phyloP scores from a whole-genome alignment of 1,139 yeast genomes.

The Magnusiomyces sp. region DNA sequence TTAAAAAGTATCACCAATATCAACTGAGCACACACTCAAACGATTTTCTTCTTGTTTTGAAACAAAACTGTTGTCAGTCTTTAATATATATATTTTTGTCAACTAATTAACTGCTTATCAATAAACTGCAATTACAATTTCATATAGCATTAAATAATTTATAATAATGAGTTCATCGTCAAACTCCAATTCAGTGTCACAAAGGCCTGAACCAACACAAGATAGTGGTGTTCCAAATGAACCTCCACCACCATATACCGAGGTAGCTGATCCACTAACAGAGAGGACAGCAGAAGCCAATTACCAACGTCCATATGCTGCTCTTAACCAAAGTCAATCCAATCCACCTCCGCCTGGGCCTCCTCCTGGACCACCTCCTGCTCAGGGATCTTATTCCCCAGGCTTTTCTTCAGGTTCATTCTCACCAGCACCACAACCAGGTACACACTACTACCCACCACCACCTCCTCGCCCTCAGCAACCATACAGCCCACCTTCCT shows the following conservation, averaged over 20 bases:
- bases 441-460: neutral
- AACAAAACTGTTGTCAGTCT: too few species aligned
- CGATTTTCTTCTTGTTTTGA: neutral
- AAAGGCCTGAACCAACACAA: too few species aligned
- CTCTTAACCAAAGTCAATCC: constrained; percentile 6
- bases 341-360: constrained; percentile 8
- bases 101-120: too few species aligned
- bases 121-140: too few species aligned
- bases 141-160: too few species aligned
- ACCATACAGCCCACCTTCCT: neutral
- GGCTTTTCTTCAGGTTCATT: constrained; percentile 15
- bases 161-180: too few species aligned
- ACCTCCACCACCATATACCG: constrained; percentile 25
- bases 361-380: constrained; percentile 8
- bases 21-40: neutral
- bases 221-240: constrained; percentile 16
- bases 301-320: constrained; percentile 7
- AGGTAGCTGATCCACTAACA: constrained; percentile 18
- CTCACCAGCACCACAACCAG: constrained; percentile 14
- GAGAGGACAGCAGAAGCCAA: constrained; percentile 9
- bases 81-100: too few species aligned
- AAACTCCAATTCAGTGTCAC: too few species aligned
- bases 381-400: too few species aligned
- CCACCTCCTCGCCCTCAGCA: neutral
- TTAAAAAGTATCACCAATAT: too few species aligned